Evolutionary conservation across 495 filamentous ascomycete genomes (phyloP).

Genomic region (Lepraria neglecta): DNA sequence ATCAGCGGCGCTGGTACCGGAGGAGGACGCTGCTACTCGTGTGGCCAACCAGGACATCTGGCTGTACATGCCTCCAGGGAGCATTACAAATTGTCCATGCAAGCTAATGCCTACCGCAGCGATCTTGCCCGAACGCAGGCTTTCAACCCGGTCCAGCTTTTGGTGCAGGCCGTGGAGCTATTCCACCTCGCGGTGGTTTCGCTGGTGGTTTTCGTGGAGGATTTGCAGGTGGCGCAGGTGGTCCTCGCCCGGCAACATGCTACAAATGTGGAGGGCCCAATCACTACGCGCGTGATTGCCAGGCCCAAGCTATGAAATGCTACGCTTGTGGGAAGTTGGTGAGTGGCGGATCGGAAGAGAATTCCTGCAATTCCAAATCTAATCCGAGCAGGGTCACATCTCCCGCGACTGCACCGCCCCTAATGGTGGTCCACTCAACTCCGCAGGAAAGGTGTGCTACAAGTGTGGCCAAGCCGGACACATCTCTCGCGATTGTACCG

Average conservation of each 20-base stretch:
- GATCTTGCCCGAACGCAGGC: conserved; percentile 72
- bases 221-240: conserved; percentile 49
- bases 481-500: conserved; percentile 88
- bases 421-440: conserved; percentile 92
- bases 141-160: conserved; percentile 44
- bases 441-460: conserved; percentile 97
- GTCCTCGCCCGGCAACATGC: conserved; percentile 82
- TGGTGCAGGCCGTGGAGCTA: conserved; percentile 57
- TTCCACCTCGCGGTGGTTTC: conserved; percentile 61
- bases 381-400: conserved; percentile 65
- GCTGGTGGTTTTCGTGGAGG: conserved; percentile 62
- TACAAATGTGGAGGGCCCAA: conserved; percentile 99
- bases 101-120: conserved; percentile 41
- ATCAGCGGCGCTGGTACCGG: conserved; percentile 67
- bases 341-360: conserved; percentile 24
- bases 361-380: conserved; percentile 11
- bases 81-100: background rate
- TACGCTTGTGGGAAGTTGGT: conserved; percentile 95
- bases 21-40: conserved; percentile 93
- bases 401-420: conserved; percentile 96
- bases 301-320: conserved; percentile 99
- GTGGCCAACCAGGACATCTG: conserved; percentile 85
- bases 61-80: conserved; percentile 48
- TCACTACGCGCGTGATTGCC: conserved; percentile 97
- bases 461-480: conserved; percentile 92